These are phyloP conservation scores for Pachysandra terminalis DNA, from an alignment of 164 flowering plant genomes.

Conservation along the genomic window DNA sequence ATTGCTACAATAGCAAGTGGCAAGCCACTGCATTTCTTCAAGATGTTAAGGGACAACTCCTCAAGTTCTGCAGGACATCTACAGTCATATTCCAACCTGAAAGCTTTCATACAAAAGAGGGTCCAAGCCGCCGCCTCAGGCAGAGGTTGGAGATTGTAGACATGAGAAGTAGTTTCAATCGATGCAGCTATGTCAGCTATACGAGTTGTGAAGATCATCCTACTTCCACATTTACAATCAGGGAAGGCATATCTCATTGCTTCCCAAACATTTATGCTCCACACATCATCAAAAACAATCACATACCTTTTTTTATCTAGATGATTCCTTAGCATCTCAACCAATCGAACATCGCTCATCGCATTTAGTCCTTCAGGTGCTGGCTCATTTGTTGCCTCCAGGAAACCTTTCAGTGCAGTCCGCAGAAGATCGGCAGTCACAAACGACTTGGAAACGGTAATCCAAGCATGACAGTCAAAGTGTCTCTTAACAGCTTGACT, in stretches of 20 bases:
- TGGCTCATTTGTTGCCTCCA: conserved; percentile 9
- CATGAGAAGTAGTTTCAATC: background rate
- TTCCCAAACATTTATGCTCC: conserved; percentile 27
- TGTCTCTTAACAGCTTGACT: background rate
- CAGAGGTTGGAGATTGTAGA: conserved; percentile 12
- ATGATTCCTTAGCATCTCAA: conserved; percentile 3
- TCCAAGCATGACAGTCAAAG: conserved; percentile 16
- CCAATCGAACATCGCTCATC: background rate
- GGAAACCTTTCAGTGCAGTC: conserved; percentile 2
- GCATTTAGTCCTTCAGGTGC: background rate
- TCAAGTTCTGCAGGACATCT: conserved; percentile 18
- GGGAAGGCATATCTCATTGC: conserved; percentile 22
- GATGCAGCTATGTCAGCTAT: conserved; percentile 10
- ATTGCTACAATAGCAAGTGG: conserved; percentile 30
- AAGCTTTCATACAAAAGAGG: conserved; percentile 28
- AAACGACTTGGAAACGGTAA: conserved; percentile 15
- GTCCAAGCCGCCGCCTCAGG: conserved; percentile 17
- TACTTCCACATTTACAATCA: conserved; percentile 11
- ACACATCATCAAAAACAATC: conserved; percentile 34
- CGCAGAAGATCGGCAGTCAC: background rate
- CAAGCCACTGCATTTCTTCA: conserved; percentile 19
- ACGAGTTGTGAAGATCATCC: conserved; percentile 20
- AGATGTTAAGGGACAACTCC: conserved; percentile 5
- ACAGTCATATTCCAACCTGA: conserved; percentile 1
- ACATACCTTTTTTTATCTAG: conserved; percentile 23